Evolutionary conservation across 1,284 basidiomycete species (phyloP), one percentile per base, ranked within the genome.

Genomic region (Volvariella surrecta): DNA sequence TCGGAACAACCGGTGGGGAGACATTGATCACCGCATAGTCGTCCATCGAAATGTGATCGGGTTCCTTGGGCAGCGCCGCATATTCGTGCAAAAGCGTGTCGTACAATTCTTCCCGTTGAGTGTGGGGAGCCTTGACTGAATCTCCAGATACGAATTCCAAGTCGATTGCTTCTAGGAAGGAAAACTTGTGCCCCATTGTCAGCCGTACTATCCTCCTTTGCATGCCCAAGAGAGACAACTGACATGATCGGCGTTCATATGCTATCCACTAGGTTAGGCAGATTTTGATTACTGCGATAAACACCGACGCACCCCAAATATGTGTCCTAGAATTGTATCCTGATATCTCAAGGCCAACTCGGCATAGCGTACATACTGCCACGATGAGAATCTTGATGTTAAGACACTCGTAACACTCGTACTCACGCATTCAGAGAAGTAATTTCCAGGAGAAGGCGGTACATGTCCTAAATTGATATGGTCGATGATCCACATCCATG

Each of bases 271-370:
- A 45, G 37, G 21, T 40, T 40, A 22, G 22, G 16, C 19, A 48
- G 48, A 40, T 32, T 44, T 40, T n/a, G n/a, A 42, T 42, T 21
- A 9, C 47, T 42, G 49, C 37, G 24, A 18, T 18, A 48, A 31
- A 24, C 32, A 40, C 40, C 34, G 28, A 67, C 80, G 62, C 62
- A 82, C 82, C 49, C 93, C 93, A 52, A 76, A 97, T 31, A 94
- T 68, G 64, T 94, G 89, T 0, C 89, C 91, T 19, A 96, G 70
- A 49, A 96, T 86, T 4, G 89, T 93, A 60, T 94, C 91, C 60
- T 95, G 91, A 63, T 78, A 95, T 45, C 86, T 68, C 48, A 95
- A 65, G 15, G 85, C 74, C 44, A 95, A 64, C 57, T 94, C 89
- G 18, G 80, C 81, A 58, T 94, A 97, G 40, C 85, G 76, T 48